Evolutionary conservation across 768 basidiomycete genomes (phyloP), one percentile per base, ranked within the genome.

Genomic region (Chalciporus sphaerocephalus): DNA sequence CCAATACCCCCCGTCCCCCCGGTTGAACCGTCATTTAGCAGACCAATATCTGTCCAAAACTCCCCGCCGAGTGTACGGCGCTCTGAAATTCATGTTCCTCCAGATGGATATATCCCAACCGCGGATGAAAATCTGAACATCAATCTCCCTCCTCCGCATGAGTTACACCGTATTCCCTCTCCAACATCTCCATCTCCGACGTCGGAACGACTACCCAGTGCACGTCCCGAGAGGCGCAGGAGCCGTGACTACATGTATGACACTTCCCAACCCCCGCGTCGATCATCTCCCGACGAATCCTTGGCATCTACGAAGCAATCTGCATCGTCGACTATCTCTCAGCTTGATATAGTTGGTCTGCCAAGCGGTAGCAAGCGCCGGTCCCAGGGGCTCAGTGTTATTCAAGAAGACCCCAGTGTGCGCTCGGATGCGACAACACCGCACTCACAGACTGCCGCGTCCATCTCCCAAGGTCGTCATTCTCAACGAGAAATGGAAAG

Each of bases 81-180:
- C 13, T 13, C 52, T n/a, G 60, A 56, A 2, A 53, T 67, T 11
- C 48, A 61, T 8, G 38, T 73, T 8, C 76, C 69, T 6, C 76
- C 74, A 0, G 78, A 80, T n/a, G 69, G 66, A 5, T 79, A 65
- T 46, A 76, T 80, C 43, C 78, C 79, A 0, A 67, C n/a, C 37
- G 72, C 48, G 28, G 71, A 66, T 12, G 46, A 64, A 0, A 64
- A 71, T 45, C 64, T 66, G 9, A 57, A 64, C 16, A 76, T 77
- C 15, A 48, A 60, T 5, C 62, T 80, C n/a, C 77, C 76, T 5
- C 72, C 78, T 16, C 79, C 79, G 1, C 74, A 79, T 44, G 77
- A 72, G 46, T 48, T 79, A 16, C 67, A 63, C 15, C 59, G 58
- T 27, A 48, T 62, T 21, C 49, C 63, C 16, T 67, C 65, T 21